A percentile compares a stretch with the other conserved stretches of the same genome.
phyloP scores from a whole-genome alignment of 129 eudicot species.

The Escallonia rubra region DNA sequence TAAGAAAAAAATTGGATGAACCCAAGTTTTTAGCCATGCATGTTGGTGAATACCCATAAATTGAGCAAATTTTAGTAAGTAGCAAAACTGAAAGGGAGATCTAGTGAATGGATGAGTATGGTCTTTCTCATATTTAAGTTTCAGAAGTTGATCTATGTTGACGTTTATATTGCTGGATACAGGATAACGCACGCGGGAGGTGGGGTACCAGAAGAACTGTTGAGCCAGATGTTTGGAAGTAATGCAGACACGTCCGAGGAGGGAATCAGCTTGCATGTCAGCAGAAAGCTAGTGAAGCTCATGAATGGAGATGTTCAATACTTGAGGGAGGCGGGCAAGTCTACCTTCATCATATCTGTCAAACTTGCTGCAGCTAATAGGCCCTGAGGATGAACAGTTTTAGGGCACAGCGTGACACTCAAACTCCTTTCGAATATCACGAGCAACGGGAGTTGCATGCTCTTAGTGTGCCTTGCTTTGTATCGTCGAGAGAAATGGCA shows the following conservation, averaged over 20 bases:
- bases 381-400: constrained; percentile 10
- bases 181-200: constrained; percentile 91
- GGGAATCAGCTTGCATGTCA: constrained; percentile 72
- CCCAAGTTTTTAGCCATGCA: too few relatives aligned
- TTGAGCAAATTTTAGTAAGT: too few relatives aligned
- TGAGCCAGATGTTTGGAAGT: constrained; percentile 80
- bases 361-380: constrained; percentile 69
- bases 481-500: constrained; percentile 13
- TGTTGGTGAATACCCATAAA: too few relatives aligned
- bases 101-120: too few relatives aligned
- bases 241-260: constrained; percentile 63
- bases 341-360: constrained; percentile 75
- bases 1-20: too few relatives aligned
- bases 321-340: constrained; percentile 63
- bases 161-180: constrained; percentile 1
- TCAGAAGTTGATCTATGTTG: neutral
- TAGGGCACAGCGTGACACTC: neutral
- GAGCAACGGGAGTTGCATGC: neutral
- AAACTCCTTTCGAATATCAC: too few relatives aligned
- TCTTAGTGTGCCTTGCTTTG: constrained; percentile 13
- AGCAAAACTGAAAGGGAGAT: too few relatives aligned
- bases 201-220: constrained; percentile 68
- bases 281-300: constrained; percentile 79
- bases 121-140: neutral
- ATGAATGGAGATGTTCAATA: constrained; percentile 97